Percentiles rank a stretch among this genome's conserved stretches.
These are phyloP conservation scores for Candida sanyaensis DNA, from an alignment of 1,139 yeast species.

Conservation along the genomic window DNA sequence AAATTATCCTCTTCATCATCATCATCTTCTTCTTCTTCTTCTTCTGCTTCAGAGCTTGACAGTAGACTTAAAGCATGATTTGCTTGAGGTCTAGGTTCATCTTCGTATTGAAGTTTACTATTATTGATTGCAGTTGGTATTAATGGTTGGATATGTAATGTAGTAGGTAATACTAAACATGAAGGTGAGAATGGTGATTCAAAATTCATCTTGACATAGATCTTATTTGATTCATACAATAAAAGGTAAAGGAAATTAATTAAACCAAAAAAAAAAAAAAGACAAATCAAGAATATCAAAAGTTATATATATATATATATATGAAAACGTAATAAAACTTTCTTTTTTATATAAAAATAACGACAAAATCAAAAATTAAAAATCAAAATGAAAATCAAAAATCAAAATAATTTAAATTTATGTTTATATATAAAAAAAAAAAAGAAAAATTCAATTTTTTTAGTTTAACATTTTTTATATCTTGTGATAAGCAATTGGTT, in stretches of 20 bases:
- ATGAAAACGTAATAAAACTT: too few species aligned
- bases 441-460: too few species aligned
- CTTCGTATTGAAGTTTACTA: background rate
- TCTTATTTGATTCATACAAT: background rate
- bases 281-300: background rate
- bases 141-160: conserved; percentile 11
- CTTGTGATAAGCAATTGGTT: too few species aligned
- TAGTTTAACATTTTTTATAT: too few species aligned
- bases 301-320: too few species aligned
- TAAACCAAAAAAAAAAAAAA: background rate
- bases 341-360: too few species aligned
- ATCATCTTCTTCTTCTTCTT: conserved; percentile 3
- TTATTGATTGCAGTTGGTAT: conserved; percentile 4
- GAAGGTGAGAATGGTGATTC: conserved; percentile 1
- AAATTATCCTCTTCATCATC: conserved; percentile 7
- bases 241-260: background rate
- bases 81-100: conserved; percentile 1
- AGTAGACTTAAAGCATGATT: conserved; percentile 5
- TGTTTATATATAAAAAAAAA: too few species aligned
- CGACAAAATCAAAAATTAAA: too few species aligned
- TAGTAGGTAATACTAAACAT: conserved; percentile 2
- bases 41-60: conserved; percentile 7
- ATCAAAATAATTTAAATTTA: too few species aligned
- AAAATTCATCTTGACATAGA: conserved; percentile 6
- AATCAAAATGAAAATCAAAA: too few species aligned